A percentile compares a stretch with the other conserved stretches of the same genome.
Conservation (phyloP, 2,329 filamentous ascomycete species). For the Gliomastix tumulicola region DNA sequence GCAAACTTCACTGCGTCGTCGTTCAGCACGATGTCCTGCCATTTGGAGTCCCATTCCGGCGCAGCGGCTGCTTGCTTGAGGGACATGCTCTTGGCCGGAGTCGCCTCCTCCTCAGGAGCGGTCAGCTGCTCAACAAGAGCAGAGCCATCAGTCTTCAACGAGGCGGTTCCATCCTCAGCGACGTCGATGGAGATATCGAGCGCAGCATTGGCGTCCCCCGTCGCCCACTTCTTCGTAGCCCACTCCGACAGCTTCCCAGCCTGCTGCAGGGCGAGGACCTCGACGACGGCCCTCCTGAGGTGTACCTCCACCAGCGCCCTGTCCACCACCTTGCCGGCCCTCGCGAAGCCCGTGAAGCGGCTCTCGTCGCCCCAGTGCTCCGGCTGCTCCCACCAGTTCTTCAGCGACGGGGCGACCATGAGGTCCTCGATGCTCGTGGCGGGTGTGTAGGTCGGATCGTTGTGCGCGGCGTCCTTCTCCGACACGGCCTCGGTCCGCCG, state of each 20-base stretch:
- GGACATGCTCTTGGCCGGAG: conserved; percentile 15
- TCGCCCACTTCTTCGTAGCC: conserved; percentile 23
- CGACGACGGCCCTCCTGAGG: conserved; percentile 43
- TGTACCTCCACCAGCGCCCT: conserved; percentile 37
- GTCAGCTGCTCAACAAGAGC: conserved; percentile 23
- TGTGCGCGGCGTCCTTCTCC: conserved; percentile 19
- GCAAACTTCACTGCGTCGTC: conserved; percentile 67
- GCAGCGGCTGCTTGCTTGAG: conserved; percentile 33
- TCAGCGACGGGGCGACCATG: conserved; percentile 37
- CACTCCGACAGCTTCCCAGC: conserved; percentile 18
- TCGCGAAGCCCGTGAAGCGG: conserved; percentile 36
- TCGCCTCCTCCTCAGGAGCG: conserved; percentile 12
- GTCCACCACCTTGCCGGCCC: conserved; percentile 30
- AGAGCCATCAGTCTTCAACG: conserved; percentile 27
- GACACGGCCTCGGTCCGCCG: conserved; percentile 21
- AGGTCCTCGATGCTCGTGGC: conserved; percentile 37
- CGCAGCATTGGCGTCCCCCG: conserved; percentile 23
- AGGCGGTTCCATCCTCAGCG: conserved; percentile 27
- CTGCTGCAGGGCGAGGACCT: conserved; percentile 37
- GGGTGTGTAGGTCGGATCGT: conserved; percentile 35
- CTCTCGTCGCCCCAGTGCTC: conserved; percentile 43
- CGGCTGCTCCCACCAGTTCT: conserved; percentile 46
- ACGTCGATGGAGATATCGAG: conserved; percentile 30
- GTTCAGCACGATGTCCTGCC: conserved; percentile 50
- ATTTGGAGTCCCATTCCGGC: conserved; percentile 43